Base-by-base conservation (phyloP, 371 early-diverging fungal species). In the Capillidium rhysosporum region DNA sequence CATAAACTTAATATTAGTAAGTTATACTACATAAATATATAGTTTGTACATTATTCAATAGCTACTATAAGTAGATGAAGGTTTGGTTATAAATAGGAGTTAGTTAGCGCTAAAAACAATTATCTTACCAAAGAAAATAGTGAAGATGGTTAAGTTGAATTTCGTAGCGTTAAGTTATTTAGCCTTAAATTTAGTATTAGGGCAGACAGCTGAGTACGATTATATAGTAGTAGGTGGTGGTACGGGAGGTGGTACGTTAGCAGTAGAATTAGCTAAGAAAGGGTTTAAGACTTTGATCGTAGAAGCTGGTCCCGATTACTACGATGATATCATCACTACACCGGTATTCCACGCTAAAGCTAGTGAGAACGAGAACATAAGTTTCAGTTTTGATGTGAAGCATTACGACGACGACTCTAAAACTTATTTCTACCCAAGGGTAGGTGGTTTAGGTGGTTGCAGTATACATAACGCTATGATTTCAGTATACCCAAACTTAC, bases 221-320 rank as follows among this genome's bases (percentile, higher is more conserved):
- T 54, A 54, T 18, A 44, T 54, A 9, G 54, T 54, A 25, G 54
- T 54, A 24, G 54, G 54, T n/a, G 45, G 40, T 5, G 54, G 54
- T 24, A 7, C 54, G 1, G 40, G 20, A 1, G 54, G 54, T 26
- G 24, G 40, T 1, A 26, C 28, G 1, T 4, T 26, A 9, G 54
- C 54, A 4, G 21, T 24, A 2, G 28, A 26, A 44, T 24, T 54
- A 20, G 54, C 54, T 16, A 54, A n/a, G 29, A 29, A 40, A 2
- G 54, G 46, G 1, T 54, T 43, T 28, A 43, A 20, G 2, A 54
- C 54, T 29, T 20, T 54, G 12, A 9, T 54, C 1, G 40, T 54
- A n/a, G 54, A 54, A 23, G 54, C 54, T 16, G 54, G 54, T 43
- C 24, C 41, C 3, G 54, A 41, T 10, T 21, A 40, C 28, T 21